Base-by-base conservation (phyloP, 108 stramenopile species). In the Fragilariopsis cylindrus region DNA sequence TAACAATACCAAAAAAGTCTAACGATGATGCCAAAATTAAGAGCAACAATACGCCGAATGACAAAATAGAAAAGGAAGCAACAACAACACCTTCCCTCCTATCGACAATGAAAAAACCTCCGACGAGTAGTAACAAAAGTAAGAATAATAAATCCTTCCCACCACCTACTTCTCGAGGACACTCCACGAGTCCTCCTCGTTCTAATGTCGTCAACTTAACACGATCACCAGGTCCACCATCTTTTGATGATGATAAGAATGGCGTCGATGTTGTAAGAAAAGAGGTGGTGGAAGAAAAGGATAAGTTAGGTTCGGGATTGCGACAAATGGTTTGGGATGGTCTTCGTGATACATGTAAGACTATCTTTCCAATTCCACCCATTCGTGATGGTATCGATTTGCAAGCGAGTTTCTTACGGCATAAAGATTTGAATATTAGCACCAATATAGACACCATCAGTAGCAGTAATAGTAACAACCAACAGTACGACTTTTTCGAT, bases 401-500 rank as follows among this genome's bases (percentile, higher is more conserved):
- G 67, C 50, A 41, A n/a, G 67, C 21, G 3, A 68, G 67, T 50
- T 50, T 68, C 49, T 68, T 68, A 39, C 62, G 62, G 45, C 62
- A 63, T 15, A 63, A 63, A 63, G 62, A 63, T 43, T 63, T 63
- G 58, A 60, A 60, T 16, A 30, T 30, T 30, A 30, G 30, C 30
- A 18, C 18, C 5, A 60, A 16, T 5, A 21, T 60, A 63, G n/a
- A 63, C 3, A 7, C 62, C 6, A 40, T n/a, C 62, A 68, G 65
- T 18, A 65, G 19, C 46, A 12, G 19, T 46, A 15, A 13, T 18
- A 65, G 41, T 19, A 65, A 52, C 67, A 68, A 48, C 67, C 67
- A 45, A 39, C 48, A 68, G 15, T 68, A 21, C 49, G 48, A 68
- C 49, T 87, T 84, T 75, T 87, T 84, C 48, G 86, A 87, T 49